Evolutionary conservation across 345 rosid genomes (phyloP), one percentile per base, ranked within the genome.

Genomic region (Orychophragmus violaceus): DNA sequence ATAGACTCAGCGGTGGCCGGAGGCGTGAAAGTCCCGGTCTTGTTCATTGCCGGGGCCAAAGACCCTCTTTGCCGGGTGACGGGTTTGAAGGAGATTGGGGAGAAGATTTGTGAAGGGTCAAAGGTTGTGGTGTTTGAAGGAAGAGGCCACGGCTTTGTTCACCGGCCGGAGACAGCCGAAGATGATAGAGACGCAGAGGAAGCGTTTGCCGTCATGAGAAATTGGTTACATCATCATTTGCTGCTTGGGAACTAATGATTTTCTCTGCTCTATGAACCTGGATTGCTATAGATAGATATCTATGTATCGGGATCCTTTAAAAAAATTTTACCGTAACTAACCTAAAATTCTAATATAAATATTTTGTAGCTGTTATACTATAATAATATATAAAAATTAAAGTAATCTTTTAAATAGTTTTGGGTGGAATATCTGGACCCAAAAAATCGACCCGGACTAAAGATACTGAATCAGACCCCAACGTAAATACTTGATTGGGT

Each of bases 111-210:
- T 12, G 24, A 74, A 32, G 84, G 80, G 0, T 86, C 95, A 5
- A 79, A 30, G 74, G 78, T 78, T 21, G 82, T 80, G 18, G 74
- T 89, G 45, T 92, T 82, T 41, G 61, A 86, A 70, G 88, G 82
- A 52, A 80, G 94, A 78, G 90, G 95, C 18, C 97, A 89, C 19
- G 88, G 86, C 11, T 92, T 89, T 59, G 93, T 80, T 13, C 97
- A 87, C 72, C 81, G 83, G 3, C 94, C 97, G 0, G 77, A 64
- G 57, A 84, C 96, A 6, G 76, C 82, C 0, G 94, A 86, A 63
- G 97, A 92, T 66, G 98, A 93, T 61, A 37, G 6, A 23, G 98
- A 86, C 28, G 97, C 97, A 0, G 98, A 93, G 45, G 78, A 77
- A 69, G 95, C 91, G 1, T 89, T 87, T 71, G 27, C 62, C 13